A percentile compares a stretch with the other conserved stretches of the same genome.
Conservation (phyloP, 176 grass and related monocot species). For the Phragmites australis region DNA sequence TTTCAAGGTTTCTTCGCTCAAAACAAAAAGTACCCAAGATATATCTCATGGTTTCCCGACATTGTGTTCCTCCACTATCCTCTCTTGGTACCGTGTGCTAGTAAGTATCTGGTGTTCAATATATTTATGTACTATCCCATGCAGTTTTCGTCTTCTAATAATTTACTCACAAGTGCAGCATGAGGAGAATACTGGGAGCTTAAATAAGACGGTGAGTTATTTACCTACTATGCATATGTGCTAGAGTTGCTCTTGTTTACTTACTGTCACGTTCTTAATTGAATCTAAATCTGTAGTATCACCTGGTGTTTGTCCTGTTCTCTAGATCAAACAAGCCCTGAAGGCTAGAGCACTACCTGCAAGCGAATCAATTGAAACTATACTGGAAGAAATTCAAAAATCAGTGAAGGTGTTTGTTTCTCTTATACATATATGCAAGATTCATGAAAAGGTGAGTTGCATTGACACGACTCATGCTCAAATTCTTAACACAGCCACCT, state of each 20-base stretch:
- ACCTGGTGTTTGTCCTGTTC: constrained; percentile 23
- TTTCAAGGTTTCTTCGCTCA: constrained; percentile 51
- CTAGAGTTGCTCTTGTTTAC: not conserved
- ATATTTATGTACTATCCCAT: constrained; percentile 8
- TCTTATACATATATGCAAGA: constrained; percentile 62
- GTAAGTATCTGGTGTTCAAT: constrained; percentile 53
- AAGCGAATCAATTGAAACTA: constrained; percentile 43
- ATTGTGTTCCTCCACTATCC: constrained; percentile 65
- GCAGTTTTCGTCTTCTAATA: constrained; percentile 19
- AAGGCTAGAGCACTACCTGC: constrained; percentile 54
- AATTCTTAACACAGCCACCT: constrained; percentile 6
- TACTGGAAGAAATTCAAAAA: constrained; percentile 54
- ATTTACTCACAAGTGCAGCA: constrained; percentile 62
- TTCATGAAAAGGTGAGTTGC: constrained; percentile 67
- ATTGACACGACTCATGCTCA: not conserved
- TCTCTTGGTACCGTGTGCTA: constrained; percentile 76
- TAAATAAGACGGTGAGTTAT: constrained; percentile 70
- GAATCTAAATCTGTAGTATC: not conserved
- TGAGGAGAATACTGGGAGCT: constrained; percentile 73
- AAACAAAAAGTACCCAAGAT: constrained; percentile 56
- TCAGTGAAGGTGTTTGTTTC: constrained; percentile 72
- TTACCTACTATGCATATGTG: constrained; percentile 14
- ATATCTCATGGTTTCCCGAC: constrained; percentile 46
- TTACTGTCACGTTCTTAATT: not conserved
- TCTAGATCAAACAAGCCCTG: constrained; percentile 74